Conservation (phyloP, 2,329 filamentous ascomycete genomes). For the Epichloe festucae region DNA sequence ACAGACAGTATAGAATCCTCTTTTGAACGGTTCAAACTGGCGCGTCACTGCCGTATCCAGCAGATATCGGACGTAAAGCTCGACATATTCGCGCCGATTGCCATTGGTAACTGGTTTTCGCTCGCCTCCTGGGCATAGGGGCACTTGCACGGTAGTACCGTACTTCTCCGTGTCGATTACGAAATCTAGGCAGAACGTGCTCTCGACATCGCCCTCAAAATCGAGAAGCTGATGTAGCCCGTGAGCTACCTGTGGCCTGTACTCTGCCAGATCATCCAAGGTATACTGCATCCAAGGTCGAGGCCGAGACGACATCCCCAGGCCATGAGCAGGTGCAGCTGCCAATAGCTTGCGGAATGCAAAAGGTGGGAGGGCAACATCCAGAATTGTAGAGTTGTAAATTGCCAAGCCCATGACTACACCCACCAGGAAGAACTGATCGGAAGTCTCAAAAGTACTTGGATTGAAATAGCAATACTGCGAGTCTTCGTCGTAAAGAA, state of each 20-base stretch:
- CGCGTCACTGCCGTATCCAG: conserved; percentile 65
- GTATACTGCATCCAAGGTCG: conserved; percentile 57
- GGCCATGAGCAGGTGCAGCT: conserved; percentile 51
- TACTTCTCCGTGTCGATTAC: conserved; percentile 66
- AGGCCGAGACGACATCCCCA: conserved; percentile 41
- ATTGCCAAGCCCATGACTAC: conserved; percentile 81
- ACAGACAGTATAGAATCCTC: conserved; percentile 86
- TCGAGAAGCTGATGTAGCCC: conserved; percentile 67
- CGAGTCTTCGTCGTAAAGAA: conserved; percentile 83
- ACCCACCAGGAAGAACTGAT: conserved; percentile 84
- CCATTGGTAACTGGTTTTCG: conserved; percentile 65
- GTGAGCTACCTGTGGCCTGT: conserved; percentile 59
- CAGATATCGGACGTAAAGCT: conserved; percentile 67
- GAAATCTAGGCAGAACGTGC: conserved; percentile 72
- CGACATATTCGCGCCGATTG: conserved; percentile 77
- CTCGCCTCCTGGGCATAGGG: conserved; percentile 63
- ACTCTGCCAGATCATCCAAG: conserved; percentile 72
- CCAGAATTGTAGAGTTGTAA: conserved; percentile 88
- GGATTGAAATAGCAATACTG: conserved; percentile 90
- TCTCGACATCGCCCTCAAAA: conserved; percentile 72
- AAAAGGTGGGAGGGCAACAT: conserved; percentile 78
- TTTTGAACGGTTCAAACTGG: conserved; percentile 88
- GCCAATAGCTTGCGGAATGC: conserved; percentile 78
- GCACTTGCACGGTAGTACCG: conserved; percentile 50
- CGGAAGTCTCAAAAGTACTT: conserved; percentile 75